phyloP scores from a whole-genome alignment of 2,329 filamentous ascomycete genomes.

The Clathrospora elynae region DNA sequence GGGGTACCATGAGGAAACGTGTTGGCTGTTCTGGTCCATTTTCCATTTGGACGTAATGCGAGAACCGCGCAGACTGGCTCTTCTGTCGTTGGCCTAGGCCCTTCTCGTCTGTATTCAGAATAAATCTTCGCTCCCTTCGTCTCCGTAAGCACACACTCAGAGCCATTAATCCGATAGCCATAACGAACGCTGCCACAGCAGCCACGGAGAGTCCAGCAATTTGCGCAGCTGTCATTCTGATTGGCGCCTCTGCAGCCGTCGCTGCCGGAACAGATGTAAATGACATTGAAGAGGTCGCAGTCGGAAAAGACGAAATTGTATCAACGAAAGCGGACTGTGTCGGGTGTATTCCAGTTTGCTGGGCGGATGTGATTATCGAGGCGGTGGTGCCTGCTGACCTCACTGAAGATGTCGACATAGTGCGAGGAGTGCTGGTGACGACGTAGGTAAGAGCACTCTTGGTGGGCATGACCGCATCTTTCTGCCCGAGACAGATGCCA shows the following conservation, averaged over 20 bases:
- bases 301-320: conserved; percentile 31
- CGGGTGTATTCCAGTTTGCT: conserved; percentile 15
- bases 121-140: conserved; percentile 38
- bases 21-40: conserved; percentile 13
- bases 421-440: conserved; percentile 27
- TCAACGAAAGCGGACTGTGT: conserved; percentile 34
- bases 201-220: conserved; percentile 48
- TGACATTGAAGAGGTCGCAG: conserved; percentile 27
- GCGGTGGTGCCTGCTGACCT: conserved; percentile 16
- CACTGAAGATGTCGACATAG: conserved; percentile 20
- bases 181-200: conserved; percentile 43
- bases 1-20: conserved; percentile 24
- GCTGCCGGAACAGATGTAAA: conserved; percentile 21
- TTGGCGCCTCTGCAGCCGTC: conserved; percentile 19
- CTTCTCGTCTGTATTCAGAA: conserved; percentile 30
- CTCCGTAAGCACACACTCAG: conserved; percentile 45
- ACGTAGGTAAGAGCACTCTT: conserved; percentile 40
- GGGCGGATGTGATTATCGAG: conserved; percentile 19
- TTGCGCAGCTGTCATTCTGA: conserved; percentile 46
- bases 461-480: conserved; percentile 44
- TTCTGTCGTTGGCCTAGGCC: conserved; percentile 14
- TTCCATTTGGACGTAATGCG: conserved; percentile 24
- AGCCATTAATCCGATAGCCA: conserved; percentile 48
- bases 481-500: conserved; percentile 44
- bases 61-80: conserved; percentile 30